phyloP scores from a whole-genome alignment of 2,329 filamentous ascomycete species.

The Ampelomyces quisqualis region DNA sequence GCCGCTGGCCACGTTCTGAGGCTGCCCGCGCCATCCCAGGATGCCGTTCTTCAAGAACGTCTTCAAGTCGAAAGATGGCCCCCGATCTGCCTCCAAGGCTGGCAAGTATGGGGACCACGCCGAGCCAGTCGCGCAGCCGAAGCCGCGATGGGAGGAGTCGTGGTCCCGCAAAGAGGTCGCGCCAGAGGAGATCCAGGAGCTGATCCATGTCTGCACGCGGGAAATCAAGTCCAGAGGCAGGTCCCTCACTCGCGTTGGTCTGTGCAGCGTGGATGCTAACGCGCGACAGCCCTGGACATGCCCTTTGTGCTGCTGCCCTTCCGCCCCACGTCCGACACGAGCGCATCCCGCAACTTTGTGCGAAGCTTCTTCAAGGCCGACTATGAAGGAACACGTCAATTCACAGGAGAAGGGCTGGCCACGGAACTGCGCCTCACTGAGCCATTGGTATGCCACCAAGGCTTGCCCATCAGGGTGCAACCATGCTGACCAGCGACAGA shows the following conservation, averaged over 20 bases:
- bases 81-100: conserved; percentile 34
- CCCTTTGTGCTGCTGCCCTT: conserved; percentile 95
- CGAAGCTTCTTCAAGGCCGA: conserved; percentile 83
- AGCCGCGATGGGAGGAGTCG: conserved; percentile 83
- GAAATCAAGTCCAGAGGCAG: conserved; percentile 94
- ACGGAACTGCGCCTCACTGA: conserved; percentile 92
- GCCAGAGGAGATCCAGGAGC: conserved; percentile 86
- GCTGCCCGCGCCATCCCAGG: conserved; percentile 18
- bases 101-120: conserved; percentile 31
- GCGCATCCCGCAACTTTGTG: conserved; percentile 86
- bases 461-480: conserved; percentile 2
- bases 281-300: conserved; percentile 70
- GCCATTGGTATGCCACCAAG: conserved; percentile 69
- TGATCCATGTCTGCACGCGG: conserved; percentile 79
- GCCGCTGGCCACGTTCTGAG: conserved; percentile 21
- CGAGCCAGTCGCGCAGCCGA: conserved; percentile 52
- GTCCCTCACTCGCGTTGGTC: conserved; percentile 10
- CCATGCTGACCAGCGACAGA: conserved; percentile 54
- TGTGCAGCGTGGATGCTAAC: conserved; percentile 15
- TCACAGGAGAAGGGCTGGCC: conserved; percentile 67
- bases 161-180: conserved; percentile 81
- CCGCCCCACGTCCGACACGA: conserved; percentile 87
- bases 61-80: conserved; percentile 41
- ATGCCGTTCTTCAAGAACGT: conserved; percentile 46
- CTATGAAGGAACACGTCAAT: conserved; percentile 58